Conservation (phyloP, 306 rosid genomes). For the Leucaena leucocephala region DNA sequence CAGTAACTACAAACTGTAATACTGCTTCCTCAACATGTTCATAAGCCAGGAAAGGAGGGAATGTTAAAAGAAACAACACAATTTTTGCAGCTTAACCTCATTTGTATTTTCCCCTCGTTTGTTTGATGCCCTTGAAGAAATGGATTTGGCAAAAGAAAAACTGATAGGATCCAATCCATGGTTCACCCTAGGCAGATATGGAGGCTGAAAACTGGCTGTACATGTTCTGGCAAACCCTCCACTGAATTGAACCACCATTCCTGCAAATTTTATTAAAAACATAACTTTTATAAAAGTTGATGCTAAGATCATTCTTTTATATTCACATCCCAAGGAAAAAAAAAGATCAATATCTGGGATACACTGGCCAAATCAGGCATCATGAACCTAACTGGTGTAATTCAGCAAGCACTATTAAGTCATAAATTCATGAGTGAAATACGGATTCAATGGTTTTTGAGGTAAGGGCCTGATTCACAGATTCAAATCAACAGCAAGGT, state of each 20-base stretch:
- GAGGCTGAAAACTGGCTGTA: conserved; percentile 24
- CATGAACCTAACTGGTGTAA: not conserved
- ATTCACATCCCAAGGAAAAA: not conserved
- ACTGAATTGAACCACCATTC: conserved; percentile 38
- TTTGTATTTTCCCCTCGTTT: conserved; percentile 41
- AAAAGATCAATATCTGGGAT: not conserved
- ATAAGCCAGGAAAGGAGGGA: not conserved
- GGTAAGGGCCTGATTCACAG: not conserved
- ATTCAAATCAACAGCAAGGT: conserved; percentile 9
- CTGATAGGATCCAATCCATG: conserved; percentile 32
- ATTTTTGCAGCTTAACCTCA: conserved; percentile 34
- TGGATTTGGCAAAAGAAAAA: conserved; percentile 40
- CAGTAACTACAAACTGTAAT: not conserved
- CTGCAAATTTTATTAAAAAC: conserved; percentile 33
- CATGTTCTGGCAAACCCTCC: conserved; percentile 29
- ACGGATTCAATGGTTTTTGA: not conserved
- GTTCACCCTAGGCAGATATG: conserved; percentile 34
- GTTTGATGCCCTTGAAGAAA: conserved; percentile 62
- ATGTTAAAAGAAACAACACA: not conserved
- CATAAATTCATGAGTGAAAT: not conserved
- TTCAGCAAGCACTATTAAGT: not conserved
- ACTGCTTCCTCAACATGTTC: not conserved
- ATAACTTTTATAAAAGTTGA: not conserved
- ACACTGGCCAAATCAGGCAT: not conserved
- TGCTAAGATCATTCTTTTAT: not conserved